These are phyloP conservation scores for Hamamelis virginiana DNA, from an alignment of 164 flowering plant species.

Conservation along the genomic window DNA sequence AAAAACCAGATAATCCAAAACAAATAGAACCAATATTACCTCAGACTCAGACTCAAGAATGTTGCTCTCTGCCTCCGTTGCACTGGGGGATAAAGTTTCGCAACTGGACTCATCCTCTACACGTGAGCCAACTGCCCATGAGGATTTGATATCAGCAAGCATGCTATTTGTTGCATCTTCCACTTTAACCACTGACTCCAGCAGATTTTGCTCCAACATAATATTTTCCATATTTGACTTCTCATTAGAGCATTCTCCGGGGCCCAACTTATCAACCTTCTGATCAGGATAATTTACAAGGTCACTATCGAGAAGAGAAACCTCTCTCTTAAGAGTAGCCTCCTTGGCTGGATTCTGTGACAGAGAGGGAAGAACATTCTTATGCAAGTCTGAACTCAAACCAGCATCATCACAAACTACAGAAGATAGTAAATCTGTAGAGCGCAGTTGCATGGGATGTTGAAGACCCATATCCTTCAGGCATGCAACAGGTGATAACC, in stretches of 20 bases:
- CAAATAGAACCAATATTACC: conserved; percentile 14
- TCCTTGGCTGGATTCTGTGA: conserved; percentile 10
- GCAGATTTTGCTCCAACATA: neutral
- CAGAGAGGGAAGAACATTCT: neutral
- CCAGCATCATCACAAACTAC: conserved; percentile 9
- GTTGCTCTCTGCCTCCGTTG: conserved; percentile 13
- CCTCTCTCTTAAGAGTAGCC: conserved; percentile 1
- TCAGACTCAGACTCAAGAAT: conserved; percentile 23
- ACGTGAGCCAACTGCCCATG: conserved; percentile 12
- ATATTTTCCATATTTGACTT: conserved; percentile 8
- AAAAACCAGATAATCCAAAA: neutral
- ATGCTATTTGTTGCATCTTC: conserved; percentile 11
- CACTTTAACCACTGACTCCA: conserved; percentile 9
- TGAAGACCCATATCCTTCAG: conserved; percentile 12
- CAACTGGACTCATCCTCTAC: conserved; percentile 10
- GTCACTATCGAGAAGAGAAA: conserved; percentile 17
- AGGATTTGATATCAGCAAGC: conserved; percentile 5
- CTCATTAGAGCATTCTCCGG: conserved; percentile 1
- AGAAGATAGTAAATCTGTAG: neutral
- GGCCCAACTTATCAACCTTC: conserved; percentile 8
- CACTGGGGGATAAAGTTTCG: conserved; percentile 19
- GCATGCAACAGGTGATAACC: conserved; percentile 7
- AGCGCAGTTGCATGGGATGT: conserved; percentile 3
- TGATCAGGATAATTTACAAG: conserved; percentile 3
- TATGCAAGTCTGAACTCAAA: neutral